These are phyloP conservation scores for Colletotrichum sp. DNA, from an alignment of 2,329 filamentous ascomycete genomes.

Conservation along the genomic window DNA sequence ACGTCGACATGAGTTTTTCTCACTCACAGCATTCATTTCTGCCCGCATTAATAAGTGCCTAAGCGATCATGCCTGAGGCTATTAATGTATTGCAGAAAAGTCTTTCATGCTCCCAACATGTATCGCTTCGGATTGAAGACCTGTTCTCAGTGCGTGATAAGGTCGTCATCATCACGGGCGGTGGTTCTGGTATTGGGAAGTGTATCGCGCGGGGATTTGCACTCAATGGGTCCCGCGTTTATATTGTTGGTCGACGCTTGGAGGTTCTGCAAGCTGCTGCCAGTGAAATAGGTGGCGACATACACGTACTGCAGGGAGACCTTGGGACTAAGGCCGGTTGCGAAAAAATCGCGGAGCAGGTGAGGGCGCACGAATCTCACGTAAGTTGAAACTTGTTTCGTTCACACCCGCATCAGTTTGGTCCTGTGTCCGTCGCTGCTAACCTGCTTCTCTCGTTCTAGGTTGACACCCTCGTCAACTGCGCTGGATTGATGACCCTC, in stretches of 20 bases:
- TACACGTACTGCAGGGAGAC: conserved; percentile 30
- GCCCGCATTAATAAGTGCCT: not conserved
- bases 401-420: not conserved
- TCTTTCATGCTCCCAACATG: conserved; percentile 20
- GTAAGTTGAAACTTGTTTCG: not conserved
- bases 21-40: not conserved
- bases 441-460: not conserved
- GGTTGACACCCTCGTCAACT: conserved; percentile 31
- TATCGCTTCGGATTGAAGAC: conserved; percentile 27
- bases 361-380: conserved; percentile 26
- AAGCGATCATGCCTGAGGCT: not conserved
- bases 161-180: conserved; percentile 48
- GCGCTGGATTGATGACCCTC: conserved; percentile 28
- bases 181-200: conserved; percentile 49
- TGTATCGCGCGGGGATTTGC: conserved; percentile 47
- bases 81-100: not conserved
- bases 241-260: conserved; percentile 46
- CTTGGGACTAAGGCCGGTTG: conserved; percentile 29
- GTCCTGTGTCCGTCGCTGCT: not conserved
- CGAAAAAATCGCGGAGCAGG: conserved; percentile 24
- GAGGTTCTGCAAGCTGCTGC: conserved; percentile 43
- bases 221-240: conserved; percentile 50
- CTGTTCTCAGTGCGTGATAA: conserved; percentile 41
- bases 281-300: conserved; percentile 24
- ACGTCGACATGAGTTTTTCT: too few species aligned